These are phyloP conservation scores for Cyberlindnera nakhonratchasimensis DNA, from an alignment of 805 yeast genomes.

Conservation along the genomic window DNA sequence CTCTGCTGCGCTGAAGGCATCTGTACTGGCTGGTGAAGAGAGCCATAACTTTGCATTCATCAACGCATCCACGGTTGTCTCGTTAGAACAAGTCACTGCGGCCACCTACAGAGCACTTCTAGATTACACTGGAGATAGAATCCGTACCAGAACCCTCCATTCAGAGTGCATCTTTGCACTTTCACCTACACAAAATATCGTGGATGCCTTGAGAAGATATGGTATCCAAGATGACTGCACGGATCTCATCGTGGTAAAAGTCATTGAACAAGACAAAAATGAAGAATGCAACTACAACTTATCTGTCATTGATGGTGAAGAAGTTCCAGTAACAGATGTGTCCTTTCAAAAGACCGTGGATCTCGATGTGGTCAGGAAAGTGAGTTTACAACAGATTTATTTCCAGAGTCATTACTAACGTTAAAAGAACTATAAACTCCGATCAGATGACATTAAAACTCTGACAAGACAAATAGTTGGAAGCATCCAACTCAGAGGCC, in stretches of 20 bases:
- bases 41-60: constrained; percentile 62
- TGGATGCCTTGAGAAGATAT: constrained; percentile 66
- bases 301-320: constrained; percentile 33
- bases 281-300: constrained; percentile 20
- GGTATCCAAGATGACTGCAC: constrained; percentile 55
- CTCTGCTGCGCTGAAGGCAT: constrained; percentile 40
- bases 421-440: constrained; percentile 20
- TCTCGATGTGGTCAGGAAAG: constrained; percentile 32
- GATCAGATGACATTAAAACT: constrained; percentile 9
- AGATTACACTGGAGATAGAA: constrained; percentile 43
- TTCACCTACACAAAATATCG: constrained; percentile 66
- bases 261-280: constrained; percentile 29
- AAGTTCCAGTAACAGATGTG: constrained; percentile 33
- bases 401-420: constrained; percentile 1
- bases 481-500: constrained; percentile 48
- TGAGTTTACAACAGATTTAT: not conserved
- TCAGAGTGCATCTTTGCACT: constrained; percentile 69
- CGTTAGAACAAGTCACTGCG: constrained; percentile 58
- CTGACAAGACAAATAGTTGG: constrained; percentile 44
- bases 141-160: constrained; percentile 63
- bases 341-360: constrained; percentile 32
- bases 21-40: constrained; percentile 42
- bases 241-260: constrained; percentile 49
- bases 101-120: constrained; percentile 59
- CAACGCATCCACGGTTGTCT: constrained; percentile 53